Evolutionary conservation across 2,329 filamentous ascomycete genomes (phyloP).

Genomic region (Ascochyta clinopodiicola): DNA sequence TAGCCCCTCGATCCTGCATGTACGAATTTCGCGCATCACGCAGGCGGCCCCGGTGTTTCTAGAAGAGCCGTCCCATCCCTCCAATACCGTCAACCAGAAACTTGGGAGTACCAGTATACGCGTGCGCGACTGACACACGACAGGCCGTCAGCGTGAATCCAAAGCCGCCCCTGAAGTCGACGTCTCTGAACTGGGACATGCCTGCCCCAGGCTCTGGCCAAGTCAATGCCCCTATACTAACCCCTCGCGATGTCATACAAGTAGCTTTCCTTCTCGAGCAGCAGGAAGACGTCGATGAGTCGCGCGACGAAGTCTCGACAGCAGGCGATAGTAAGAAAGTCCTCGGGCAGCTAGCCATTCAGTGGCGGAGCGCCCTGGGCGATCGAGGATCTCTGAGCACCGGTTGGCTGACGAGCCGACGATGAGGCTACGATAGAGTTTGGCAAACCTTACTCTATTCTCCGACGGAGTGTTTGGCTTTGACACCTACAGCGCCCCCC

Average conservation of each 20-base stretch:
- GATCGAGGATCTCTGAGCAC: conserved; percentile 87
- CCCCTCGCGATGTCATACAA: conserved; percentile 69
- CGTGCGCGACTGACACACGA: conserved; percentile 12
- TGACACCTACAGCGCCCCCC: conserved; percentile 3
- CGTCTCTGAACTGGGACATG: conserved; percentile 63
- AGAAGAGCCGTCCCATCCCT: conserved; percentile 11
- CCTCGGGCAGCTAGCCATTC: conserved; percentile 82
- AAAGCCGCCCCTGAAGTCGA: conserved; percentile 60
- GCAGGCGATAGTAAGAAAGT: conserved; percentile 59
- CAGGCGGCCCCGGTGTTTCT: conserved; percentile 17
- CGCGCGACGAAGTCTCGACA: conserved; percentile 48
- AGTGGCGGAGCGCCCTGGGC: conserved; percentile 90
- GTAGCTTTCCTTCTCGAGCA: conserved; percentile 69
- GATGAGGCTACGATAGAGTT: conserved; percentile 30
- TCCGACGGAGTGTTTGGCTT: conserved; percentile 9
- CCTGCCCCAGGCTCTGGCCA: conserved; percentile 40
- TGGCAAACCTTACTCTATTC: not conserved
- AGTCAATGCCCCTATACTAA: conserved; percentile 56
- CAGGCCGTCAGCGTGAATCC: conserved; percentile 55
- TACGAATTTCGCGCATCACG: conserved; percentile 13
- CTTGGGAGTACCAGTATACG: not conserved
- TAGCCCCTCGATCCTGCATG: conserved; percentile 22
- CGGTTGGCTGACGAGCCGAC: conserved; percentile 68
- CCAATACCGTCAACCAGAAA: conserved; percentile 2
- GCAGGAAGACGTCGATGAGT: conserved; percentile 54